Conservation (phyloP, 257 asterid genomes). For the Solanum tacnaense region DNA sequence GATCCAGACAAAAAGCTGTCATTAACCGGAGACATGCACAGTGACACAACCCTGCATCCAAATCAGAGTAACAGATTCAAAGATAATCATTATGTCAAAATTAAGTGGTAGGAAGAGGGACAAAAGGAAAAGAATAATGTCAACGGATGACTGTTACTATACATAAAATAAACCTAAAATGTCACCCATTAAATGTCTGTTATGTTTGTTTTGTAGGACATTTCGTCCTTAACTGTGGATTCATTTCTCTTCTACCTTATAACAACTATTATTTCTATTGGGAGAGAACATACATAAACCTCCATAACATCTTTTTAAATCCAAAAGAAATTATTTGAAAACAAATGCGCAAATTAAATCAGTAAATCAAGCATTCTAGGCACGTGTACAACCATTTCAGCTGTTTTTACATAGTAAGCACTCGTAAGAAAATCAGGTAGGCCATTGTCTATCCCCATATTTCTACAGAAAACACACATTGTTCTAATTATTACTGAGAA, state of each 20-base stretch:
- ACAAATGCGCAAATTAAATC: neutral
- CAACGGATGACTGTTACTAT: neutral
- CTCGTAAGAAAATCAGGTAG: neutral
- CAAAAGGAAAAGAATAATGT: neutral
- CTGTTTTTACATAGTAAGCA: neutral
- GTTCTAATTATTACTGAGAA: neutral
- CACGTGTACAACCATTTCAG: neutral
- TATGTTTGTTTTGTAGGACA: neutral
- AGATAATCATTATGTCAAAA: neutral
- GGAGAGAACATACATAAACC: neutral
- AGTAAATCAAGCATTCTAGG: neutral
- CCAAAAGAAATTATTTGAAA: neutral
- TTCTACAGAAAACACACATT: neutral
- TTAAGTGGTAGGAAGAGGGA: neutral
- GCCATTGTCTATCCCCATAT: neutral
- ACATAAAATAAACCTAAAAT: neutral
- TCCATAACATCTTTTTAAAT: neutral
- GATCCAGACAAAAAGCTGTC: conserved; percentile 98
- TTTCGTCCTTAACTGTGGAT: neutral
- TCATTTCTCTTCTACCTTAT: neutral
- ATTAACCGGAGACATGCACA: conserved; percentile 93
- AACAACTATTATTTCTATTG: neutral
- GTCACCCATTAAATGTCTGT: neutral
- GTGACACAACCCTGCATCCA: conserved; percentile 69
- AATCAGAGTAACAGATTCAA: conserved; percentile 1